A percentile compares a stretch with the other conserved stretches of the same genome.
Conservation (phyloP, 495 filamentous ascomycete species). For the Ascobolus immersus region DNA sequence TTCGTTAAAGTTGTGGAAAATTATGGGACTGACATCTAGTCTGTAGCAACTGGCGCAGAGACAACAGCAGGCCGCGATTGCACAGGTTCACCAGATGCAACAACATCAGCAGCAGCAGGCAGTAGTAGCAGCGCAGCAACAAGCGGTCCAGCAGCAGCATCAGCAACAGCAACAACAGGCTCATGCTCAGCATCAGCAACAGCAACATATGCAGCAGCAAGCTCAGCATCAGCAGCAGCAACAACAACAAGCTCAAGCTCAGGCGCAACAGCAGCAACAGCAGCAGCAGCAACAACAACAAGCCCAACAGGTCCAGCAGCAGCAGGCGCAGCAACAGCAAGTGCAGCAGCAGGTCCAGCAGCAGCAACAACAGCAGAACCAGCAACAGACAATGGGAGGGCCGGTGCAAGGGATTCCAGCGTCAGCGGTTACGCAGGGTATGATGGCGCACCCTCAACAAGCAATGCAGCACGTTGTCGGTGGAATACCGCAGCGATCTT, state of each 20-base stretch:
- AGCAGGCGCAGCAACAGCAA: constrained; percentile 17
- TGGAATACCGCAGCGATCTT: background rate
- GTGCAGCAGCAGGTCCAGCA: constrained; percentile 21
- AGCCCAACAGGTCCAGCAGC: constrained; percentile 16
- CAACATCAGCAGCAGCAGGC: constrained; percentile 23
- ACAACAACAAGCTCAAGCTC: constrained; percentile 5
- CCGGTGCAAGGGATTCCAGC: constrained; percentile 11
- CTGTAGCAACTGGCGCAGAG: constrained; percentile 17
- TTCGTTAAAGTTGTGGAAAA: background rate
- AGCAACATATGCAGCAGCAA: constrained; percentile 9
- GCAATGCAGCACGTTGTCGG: background rate
- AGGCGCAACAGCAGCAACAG: constrained; percentile 10
- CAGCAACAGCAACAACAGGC: constrained; percentile 14
- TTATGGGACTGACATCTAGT: background rate
- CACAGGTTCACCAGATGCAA: constrained; percentile 24
- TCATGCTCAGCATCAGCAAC: constrained; percentile 10
- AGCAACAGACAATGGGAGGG: constrained; percentile 16
- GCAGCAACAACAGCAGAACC: constrained; percentile 20
- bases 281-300: constrained; percentile 17
- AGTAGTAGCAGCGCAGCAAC: constrained; percentile 20
- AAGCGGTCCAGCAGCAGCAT: constrained; percentile 12
- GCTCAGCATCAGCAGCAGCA: background rate
- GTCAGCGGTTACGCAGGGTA: constrained; percentile 14
- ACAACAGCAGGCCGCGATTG: constrained; percentile 23
- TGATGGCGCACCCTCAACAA: background rate